Conservation (phyloP, 2,329 filamentous ascomycete species). For the Aspergillus pseudoglaucus region DNA sequence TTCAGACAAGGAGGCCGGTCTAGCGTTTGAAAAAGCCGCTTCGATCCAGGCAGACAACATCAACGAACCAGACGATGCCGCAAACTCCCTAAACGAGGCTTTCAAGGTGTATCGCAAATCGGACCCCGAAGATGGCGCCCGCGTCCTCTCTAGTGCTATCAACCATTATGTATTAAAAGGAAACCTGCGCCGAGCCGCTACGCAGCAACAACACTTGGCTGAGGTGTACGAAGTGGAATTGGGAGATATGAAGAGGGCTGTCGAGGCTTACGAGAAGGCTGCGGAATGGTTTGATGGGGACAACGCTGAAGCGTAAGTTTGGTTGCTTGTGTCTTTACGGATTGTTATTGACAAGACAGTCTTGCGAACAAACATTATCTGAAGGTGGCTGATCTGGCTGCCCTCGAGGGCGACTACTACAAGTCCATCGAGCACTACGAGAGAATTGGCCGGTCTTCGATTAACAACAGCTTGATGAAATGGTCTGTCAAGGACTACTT, state of each 20-base stretch:
- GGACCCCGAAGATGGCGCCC: slow-evolving; percentile 72
- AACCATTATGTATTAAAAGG: slow-evolving; percentile 81
- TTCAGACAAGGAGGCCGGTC: slow-evolving; percentile 74
- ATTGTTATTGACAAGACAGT: slow-evolving; percentile 35
- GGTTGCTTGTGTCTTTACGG: neutral
- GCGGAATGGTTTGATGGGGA: slow-evolving; percentile 86
- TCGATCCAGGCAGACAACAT: slow-evolving; percentile 70
- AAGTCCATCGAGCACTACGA: slow-evolving; percentile 78
- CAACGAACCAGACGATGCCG: slow-evolving; percentile 87
- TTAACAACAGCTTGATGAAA: slow-evolving; percentile 87
- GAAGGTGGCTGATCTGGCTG: slow-evolving; percentile 83
- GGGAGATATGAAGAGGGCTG: slow-evolving; percentile 68
- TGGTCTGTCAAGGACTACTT: slow-evolving; percentile 95
- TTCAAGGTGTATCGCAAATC: slow-evolving; percentile 92
- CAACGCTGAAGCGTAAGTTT: slow-evolving; percentile 65
- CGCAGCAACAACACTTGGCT: slow-evolving; percentile 81
- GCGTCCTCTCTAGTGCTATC: slow-evolving; percentile 73
- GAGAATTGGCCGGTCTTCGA: slow-evolving; percentile 67
- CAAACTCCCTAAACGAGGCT: slow-evolving; percentile 80
- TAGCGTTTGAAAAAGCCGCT: slow-evolving; percentile 82
- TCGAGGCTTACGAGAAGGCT: slow-evolving; percentile 77
- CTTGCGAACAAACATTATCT: slow-evolving; percentile 90
- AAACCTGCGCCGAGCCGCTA: slow-evolving; percentile 84
- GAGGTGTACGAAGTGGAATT: slow-evolving; percentile 81
- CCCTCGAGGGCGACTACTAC: slow-evolving; percentile 75